These are phyloP conservation scores for Suhomyces vadensis DNA, from an alignment of 805 yeast species.

Conservation along the genomic window DNA sequence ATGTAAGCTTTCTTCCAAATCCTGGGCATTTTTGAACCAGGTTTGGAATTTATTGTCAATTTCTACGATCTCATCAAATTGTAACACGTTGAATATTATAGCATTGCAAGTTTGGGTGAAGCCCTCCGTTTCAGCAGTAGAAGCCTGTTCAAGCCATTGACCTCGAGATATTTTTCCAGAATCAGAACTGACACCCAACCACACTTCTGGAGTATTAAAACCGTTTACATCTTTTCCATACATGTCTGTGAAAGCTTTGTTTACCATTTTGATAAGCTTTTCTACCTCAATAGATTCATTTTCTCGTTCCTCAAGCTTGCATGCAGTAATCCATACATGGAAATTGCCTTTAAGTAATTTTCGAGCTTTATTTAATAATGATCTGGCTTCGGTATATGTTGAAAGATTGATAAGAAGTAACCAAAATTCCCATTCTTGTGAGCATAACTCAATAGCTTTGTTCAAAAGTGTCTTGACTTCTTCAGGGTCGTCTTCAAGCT, in stretches of 20 bases:
- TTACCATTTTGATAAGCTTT: conserved; percentile 49
- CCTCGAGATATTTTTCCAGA: conserved; percentile 26
- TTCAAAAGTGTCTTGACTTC: conserved; percentile 54
- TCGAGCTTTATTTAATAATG: conserved; percentile 60
- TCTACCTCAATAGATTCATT: conserved; percentile 40
- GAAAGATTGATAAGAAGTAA: conserved; percentile 51
- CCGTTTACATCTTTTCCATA: neutral
- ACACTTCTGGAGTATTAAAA: neutral
- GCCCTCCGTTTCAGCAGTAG: conserved; percentile 49
- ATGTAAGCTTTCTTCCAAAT: neutral
- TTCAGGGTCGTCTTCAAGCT: conserved; percentile 52
- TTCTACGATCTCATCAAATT: conserved; percentile 21
- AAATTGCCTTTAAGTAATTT: conserved; percentile 48
- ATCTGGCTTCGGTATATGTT: conserved; percentile 49
- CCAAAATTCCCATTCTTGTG: conserved; percentile 69
- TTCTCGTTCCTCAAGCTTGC: conserved; percentile 63
- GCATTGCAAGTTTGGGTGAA: conserved; percentile 52
- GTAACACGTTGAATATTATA: conserved; percentile 46
- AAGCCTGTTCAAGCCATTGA: conserved; percentile 61
- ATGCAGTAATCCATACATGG: conserved; percentile 69
- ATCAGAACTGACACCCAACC: conserved; percentile 6
- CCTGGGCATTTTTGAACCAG: conserved; percentile 32
- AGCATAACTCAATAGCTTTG: conserved; percentile 71
- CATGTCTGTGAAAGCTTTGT: conserved; percentile 47
- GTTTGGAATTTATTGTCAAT: conserved; percentile 15